Percentiles rank a stretch among this genome's conserved stretches.
phyloP scores from a whole-genome alignment of 257 asterid species.

The Nicotiana benthamiana region DNA sequence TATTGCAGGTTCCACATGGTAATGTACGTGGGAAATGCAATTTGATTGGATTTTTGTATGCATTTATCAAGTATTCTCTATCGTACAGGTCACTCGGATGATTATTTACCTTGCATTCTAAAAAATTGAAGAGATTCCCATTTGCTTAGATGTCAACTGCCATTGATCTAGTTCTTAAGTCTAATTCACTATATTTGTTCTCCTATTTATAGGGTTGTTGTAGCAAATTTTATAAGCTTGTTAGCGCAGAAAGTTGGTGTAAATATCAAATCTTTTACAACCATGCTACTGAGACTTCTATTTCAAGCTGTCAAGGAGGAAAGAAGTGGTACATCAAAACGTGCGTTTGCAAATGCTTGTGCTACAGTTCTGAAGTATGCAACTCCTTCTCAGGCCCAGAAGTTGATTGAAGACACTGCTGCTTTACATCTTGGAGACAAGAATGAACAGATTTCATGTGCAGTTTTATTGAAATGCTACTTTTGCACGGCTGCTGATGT shows the following conservation, averaged over 20 bases:
- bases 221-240: conserved; percentile 69
- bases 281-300: conserved; percentile 67
- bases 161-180: background rate
- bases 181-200: conserved; percentile 7
- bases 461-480: conserved; percentile 74
- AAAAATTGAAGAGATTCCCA: background rate
- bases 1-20: background rate
- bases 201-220: conserved; percentile 71
- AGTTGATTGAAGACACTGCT: conserved; percentile 78
- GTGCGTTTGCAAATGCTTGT: conserved; percentile 95
- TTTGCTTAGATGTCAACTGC: background rate
- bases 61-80: background rate
- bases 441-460: conserved; percentile 86
- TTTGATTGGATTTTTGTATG: background rate
- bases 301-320: conserved; percentile 88
- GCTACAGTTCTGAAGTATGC: conserved; percentile 79
- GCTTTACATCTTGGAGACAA: conserved; percentile 77
- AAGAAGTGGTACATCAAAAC: conserved; percentile 72
- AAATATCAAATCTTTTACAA: conserved; percentile 74
- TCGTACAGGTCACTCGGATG: background rate
- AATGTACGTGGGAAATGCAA: background rate
- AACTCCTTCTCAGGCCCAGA: conserved; percentile 75
- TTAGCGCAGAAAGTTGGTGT: conserved; percentile 82
- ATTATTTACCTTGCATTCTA: background rate
- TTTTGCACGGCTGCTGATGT: conserved; percentile 82